Base-by-base conservation (phyloP, 345 rosid species). In the Isatis tinctoria region DNA sequence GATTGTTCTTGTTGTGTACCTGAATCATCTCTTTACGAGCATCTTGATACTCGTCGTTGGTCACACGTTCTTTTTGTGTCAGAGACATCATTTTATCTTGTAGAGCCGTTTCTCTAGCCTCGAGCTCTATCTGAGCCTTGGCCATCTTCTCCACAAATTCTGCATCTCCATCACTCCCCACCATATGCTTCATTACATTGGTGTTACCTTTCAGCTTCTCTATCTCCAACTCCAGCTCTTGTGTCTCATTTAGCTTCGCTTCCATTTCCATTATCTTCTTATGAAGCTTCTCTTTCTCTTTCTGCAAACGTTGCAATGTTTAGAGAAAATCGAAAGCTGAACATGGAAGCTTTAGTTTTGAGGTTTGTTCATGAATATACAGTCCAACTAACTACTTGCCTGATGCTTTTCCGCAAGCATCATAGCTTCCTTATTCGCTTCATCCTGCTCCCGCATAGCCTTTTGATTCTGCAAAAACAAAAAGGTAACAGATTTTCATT, bases 11-110 rank as follows among this genome's bases (percentile, higher is more conserved):
- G 33, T 26, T 24, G 66, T 76, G 80, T 70, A 86, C 98, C 64
- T 8, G 65, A 26, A 91, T 85, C 65, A 93, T 39, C 78, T 80
- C 94, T 77, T 90, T 93, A n/a, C 85, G 87, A 69, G 87, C 94
- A 1, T 74, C 88, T 59, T 84, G 92, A 74, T 84, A 71, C 67
- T 93, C 92, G 27, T 86, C 87, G 57, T 89, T 89, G 47, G 49
- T 74, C 71, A 16, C 65, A 8, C 81, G 83, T 33, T 93, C 84
- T 85, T 81, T 82, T 41, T 83, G 49, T 41, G 83, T 26, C 22
- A 86, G 84, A 36, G 86, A 74, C 62, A 83, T 81, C 3, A 43
- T 53, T 14, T 87, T 87, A 45, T 9, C 57, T n/a, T 61, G 39
- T 13, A 82, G 67, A 51, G 84, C 83, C 43, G 77, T 80, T 81